Evolutionary conservation across 768 basidiomycete genomes (phyloP), one percentile per base, ranked within the genome.

Genomic region (Lentinula guzmanii): DNA sequence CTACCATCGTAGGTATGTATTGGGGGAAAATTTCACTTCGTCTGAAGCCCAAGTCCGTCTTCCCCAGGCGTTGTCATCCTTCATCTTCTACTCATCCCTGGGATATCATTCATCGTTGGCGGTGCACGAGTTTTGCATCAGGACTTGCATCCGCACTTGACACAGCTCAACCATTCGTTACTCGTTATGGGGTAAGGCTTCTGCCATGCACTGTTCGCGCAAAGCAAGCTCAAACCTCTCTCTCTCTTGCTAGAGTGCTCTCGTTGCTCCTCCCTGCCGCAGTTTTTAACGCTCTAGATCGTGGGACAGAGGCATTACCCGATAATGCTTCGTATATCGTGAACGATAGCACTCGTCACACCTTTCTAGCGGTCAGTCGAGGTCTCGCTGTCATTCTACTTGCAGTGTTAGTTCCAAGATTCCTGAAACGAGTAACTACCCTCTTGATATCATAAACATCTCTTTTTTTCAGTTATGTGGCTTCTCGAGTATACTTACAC

Each of bases 31-130:
- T n/a, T 48, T 2, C 4, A 11, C 11, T 34, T 35, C 9, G 28
- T 37, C 5, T 18, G 34, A 5, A 16, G 37, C 11, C n/a, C 13
- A 52, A 16, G 52, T 50, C 37, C 34, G 16, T 13, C 39, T 61
- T 52, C 56, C 35, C 21, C 41, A 85, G 86, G 89, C 16, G 89
- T 91, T 7, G 79, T 90, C 5, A 72, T 91, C n/a, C 76, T 91
- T 9, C 89, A 89, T 69, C 77, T 90, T 1, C 77, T 91, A 1
- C 79, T 91, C 13, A 76, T 91, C 48, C 89, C 89, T 0, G 89
- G 89, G 2, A 76, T 81, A 4, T 77, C 88, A 0, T 91, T 90
- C 69, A 75, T 90, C n/a, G 81, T 81, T 2, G 89, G 89, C 24
- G 89, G 89, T 50, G 84, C 83, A n/a, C 78, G 80, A 21, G 76